Base-by-base conservation (phyloP, 805 yeast species). In the Scheffersomyces stipitis region DNA sequence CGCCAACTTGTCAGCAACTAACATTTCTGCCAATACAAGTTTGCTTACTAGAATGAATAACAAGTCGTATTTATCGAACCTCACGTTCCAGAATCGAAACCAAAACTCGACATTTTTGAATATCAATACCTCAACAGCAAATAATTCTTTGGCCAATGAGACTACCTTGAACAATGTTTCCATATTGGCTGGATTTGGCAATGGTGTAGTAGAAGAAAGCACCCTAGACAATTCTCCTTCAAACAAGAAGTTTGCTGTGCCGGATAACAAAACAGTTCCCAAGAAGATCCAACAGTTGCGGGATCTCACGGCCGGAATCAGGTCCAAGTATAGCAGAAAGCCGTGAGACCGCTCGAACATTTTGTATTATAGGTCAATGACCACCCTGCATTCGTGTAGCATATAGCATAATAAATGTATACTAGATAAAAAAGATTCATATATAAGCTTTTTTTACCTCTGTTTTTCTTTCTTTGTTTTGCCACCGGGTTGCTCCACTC, bases 171-270 rank as follows among this genome's bases (percentile, higher is more conserved):
- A 48, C 27, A 54, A 56, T 34, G 51, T 49, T 4, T 62, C 71
- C 6, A 54, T 60, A 9, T 45, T 68, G 28, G 52, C 60, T 9
- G 64, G 64, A 7, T 57, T 62, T 43, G 70, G 66, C 5, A 54
- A 52, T 29, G 71, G 69, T 4, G 56, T 66, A 2, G 41, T 64
- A 1, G 70, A 61, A 37, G 70, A 62, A 36, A 64, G 71, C 36
- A 62, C 70, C 0, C 71, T 71, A 4, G 47, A 48, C 26, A 53
- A 48, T 7, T 56, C 69, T 2, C 68, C 65, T 6, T 22, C 38
- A 4, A 41, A 22, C 18, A 17, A 4, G 14, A 28, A 23, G 24
- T 23, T 32, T 13, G 33, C 23, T 10, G 15, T 18, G 12, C 23
- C 35, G 26, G 34, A 31, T 10, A 38, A 30, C 13, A 40, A 44